Conservation (phyloP, 73 alveolate species). For the Stentor coeruleus region DNA sequence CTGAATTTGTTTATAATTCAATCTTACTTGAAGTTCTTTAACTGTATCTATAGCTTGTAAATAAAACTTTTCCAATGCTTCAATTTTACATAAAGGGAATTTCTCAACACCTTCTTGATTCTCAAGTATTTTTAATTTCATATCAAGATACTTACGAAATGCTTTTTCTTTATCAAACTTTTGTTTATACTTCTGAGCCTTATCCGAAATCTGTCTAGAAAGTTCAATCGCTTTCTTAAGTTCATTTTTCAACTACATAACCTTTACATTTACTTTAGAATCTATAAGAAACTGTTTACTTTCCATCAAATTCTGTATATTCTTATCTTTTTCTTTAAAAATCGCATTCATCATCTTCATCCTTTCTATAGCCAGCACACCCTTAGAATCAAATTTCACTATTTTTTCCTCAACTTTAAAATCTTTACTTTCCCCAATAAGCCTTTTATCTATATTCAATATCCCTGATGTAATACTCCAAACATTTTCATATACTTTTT, state of each 20-base stretch:
- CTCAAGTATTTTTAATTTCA: not conserved
- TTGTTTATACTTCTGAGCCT: not conserved
- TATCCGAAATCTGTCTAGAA: not conserved
- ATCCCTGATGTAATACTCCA: not conserved
- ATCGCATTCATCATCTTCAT: not conserved
- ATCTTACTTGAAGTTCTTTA: not conserved
- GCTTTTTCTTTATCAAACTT: not conserved
- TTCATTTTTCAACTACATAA: too few species aligned
- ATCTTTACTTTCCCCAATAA: not conserved
- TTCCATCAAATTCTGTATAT: not conserved
- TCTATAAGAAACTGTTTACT: not conserved
- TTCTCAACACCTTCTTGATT: not conserved
- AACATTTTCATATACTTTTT: not conserved
- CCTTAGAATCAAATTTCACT: conserved; percentile 10
- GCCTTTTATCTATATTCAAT: not conserved
- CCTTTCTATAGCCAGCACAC: conserved; percentile 4
- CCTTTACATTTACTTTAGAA: conserved; percentile 15
- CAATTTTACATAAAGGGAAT: not conserved
- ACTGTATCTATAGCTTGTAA: not conserved
- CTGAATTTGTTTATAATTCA: not conserved
- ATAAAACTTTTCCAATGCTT: not conserved
- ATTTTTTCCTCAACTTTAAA: not conserved
- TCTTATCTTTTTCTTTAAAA: not conserved
- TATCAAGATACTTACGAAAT: not conserved
- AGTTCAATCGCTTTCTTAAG: not conserved